Evolutionary conservation across 2,329 filamentous ascomycete species (phyloP).

Genomic region (Cordyceps militaris): DNA sequence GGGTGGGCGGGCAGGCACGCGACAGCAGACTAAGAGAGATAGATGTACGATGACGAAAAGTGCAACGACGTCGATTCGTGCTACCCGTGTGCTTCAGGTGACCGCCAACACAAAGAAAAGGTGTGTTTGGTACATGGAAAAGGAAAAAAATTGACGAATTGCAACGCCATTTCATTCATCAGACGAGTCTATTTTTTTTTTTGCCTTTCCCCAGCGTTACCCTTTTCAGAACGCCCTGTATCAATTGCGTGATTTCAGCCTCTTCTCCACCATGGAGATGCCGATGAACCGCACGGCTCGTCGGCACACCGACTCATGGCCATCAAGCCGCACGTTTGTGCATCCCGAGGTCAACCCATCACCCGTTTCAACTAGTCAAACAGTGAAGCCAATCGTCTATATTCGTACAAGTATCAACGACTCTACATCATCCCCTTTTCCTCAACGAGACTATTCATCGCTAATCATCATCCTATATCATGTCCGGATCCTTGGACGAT

Average conservation of each 20-base stretch:
- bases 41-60: no score
- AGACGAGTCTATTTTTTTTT: slow-evolving; percentile 3
- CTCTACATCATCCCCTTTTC: slow-evolving; percentile 1
- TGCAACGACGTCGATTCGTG: no score
- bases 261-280: slow-evolving; percentile 1
- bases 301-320: no score
- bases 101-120: not conserved
- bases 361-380: not conserved
- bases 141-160: not conserved
- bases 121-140: not conserved
- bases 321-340: no score
- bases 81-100: no score
- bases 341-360: not conserved
- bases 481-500: slow-evolving; percentile 7
- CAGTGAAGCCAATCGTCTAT: slow-evolving; percentile 8
- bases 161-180: not conserved
- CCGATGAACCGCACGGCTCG: slow-evolving; percentile 4
- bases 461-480: slow-evolving; percentile 9
- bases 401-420: slow-evolving; percentile 14
- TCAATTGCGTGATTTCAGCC: slow-evolving; percentile 11
- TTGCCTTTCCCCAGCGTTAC: not conserved
- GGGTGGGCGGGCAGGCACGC: not conserved
- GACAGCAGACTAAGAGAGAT: not conserved
- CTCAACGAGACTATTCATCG: slow-evolving; percentile 5
- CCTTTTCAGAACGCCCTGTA: not conserved